phyloP scores from a whole-genome alignment of 2,329 filamentous ascomycete species.

The Coniella vitis region DNA sequence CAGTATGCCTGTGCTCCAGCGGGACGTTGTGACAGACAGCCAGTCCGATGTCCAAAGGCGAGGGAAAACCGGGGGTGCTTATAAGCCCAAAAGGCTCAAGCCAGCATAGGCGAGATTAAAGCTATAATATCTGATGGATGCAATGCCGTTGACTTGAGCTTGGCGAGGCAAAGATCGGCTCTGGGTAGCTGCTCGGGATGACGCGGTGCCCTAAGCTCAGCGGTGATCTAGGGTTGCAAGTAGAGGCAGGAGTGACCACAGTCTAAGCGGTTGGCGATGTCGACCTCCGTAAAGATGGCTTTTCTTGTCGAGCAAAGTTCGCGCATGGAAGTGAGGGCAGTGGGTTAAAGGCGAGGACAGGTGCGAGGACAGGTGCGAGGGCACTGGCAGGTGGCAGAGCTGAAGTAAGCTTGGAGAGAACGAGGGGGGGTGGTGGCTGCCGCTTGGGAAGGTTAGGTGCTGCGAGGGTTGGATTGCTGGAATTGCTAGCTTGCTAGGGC shows the following conservation, averaged over 20 bases:
- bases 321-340: not conserved
- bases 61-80: conserved; percentile 8
- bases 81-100: conserved; percentile 10
- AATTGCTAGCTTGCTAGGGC: too few relatives aligned
- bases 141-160: conserved; percentile 9
- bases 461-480: not conserved
- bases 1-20: not conserved
- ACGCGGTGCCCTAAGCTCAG: not conserved
- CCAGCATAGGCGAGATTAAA: conserved; percentile 17
- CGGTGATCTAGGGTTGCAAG: not conserved
- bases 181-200: conserved; percentile 7
- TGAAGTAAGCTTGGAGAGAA: not conserved
- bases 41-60: conserved; percentile 6
- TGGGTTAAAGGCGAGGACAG: not conserved
- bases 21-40: not conserved
- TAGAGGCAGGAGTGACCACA: not conserved
- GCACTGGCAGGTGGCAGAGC: not conserved
- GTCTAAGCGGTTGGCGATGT: not conserved
- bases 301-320: conserved; percentile 1
- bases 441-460: not conserved
- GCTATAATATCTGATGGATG: conserved; percentile 15
- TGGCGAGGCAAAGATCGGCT: conserved; percentile 8
- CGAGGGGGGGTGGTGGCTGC: not conserved
- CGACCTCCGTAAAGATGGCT: not conserved
- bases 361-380: not conserved